These are phyloP conservation scores for Solanum corneliomulleri DNA, from an alignment of 257 asterid species.

Conservation along the genomic window DNA sequence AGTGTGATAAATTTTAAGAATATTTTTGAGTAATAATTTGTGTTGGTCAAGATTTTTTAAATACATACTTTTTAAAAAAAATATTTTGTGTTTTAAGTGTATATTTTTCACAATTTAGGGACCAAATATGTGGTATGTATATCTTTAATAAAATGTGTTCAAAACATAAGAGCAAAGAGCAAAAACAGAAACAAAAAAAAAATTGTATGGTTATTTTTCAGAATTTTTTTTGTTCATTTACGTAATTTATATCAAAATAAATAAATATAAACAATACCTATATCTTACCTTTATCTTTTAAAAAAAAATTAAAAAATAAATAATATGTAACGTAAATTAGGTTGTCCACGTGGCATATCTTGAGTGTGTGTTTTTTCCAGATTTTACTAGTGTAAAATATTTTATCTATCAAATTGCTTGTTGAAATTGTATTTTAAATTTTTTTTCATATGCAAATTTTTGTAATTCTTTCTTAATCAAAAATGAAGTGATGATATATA, in stretches of 20 bases:
- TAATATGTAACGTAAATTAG: too few species aligned
- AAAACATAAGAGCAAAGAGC: not conserved
- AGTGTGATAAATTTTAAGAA: too few species aligned
- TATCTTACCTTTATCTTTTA: not conserved
- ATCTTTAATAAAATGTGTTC: not conserved
- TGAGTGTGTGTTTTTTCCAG: fast-evolving
- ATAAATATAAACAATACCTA: not conserved
- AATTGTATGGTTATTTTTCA: not conserved
- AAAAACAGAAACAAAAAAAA: not conserved
- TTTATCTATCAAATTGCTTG: not conserved
- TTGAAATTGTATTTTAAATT: not conserved
- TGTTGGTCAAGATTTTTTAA: not conserved
- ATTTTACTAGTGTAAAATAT: too few species aligned
- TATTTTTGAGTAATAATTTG: too few species aligned
- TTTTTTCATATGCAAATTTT: not conserved
- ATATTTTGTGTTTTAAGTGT: not conserved
- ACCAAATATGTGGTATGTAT: not conserved
- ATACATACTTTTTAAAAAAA: not conserved
- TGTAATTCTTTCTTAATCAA: not conserved
- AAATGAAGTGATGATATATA: not conserved
- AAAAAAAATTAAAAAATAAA: too few species aligned
- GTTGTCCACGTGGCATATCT: too few species aligned
- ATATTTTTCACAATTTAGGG: not conserved
- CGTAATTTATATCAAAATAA: not conserved
- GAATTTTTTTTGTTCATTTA: not conserved